A percentile compares a stretch with the other conserved stretches of the same genome.
Evolutionary conservation across 2,329 filamentous ascomycete species (phyloP).

Genomic region (Claviceps sp.): DNA sequence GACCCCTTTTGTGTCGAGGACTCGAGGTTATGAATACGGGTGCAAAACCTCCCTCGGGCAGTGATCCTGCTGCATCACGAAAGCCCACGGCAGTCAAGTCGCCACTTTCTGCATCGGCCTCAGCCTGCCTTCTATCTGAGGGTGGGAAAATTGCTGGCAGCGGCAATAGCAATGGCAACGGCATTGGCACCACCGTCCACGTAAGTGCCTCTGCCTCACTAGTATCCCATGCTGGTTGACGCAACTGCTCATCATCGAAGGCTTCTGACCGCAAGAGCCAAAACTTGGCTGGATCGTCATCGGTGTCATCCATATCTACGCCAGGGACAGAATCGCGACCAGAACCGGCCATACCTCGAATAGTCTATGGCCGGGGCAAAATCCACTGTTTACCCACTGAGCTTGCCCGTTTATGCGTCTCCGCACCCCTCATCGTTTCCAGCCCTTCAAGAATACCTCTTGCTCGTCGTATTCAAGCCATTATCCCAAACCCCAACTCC

Average conservation of each 20-base stretch:
- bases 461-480: slow-evolving; percentile 19
- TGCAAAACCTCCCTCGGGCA: background rate
- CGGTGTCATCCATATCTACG: slow-evolving; percentile 2
- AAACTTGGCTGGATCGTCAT: background rate
- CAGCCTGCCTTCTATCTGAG: background rate
- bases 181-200: background rate
- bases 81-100: background rate
- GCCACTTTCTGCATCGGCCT: background rate
- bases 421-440: slow-evolving; percentile 23
- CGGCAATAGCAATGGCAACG: background rate
- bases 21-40: slow-evolving; percentile 3
- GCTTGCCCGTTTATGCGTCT: slow-evolving; percentile 18
- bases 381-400: slow-evolving; percentile 20
- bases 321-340: slow-evolving; percentile 2
- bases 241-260: slow-evolving; percentile 1
- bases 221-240: background rate
- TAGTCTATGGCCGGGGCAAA: slow-evolving; percentile 22
- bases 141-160: background rate
- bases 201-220: background rate
- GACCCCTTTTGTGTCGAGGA: background rate
- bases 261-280: slow-evolving; percentile 1
- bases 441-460: slow-evolving; percentile 24
- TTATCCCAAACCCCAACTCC: slow-evolving; percentile 20
- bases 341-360: slow-evolving; percentile 13
- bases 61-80: background rate